Evolutionary conservation across 345 rosid species (phyloP).

Genomic region (Eucalyptus caleyi): DNA sequence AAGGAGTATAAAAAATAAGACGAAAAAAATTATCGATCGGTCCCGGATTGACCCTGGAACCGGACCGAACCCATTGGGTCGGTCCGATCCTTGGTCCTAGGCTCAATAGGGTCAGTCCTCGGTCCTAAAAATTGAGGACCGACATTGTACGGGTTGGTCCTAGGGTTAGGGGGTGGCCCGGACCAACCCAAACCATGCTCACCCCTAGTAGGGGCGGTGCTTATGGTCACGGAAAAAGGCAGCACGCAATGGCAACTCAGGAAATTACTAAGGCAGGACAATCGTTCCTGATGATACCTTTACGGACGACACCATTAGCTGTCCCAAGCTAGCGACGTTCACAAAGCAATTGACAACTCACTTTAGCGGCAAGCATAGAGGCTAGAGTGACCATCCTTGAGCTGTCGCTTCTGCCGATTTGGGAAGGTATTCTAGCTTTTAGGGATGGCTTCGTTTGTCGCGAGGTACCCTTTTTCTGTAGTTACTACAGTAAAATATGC

Average conservation of each 20-base stretch:
- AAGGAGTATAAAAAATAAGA: no score
- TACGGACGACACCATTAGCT: neutral
- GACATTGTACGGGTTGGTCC: no score
- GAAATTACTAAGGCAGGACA: neutral
- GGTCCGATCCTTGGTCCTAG: no score
- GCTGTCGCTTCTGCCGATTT: neutral
- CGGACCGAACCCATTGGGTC: no score
- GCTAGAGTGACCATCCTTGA: neutral
- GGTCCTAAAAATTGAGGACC: no score
- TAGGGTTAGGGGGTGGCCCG: no score
- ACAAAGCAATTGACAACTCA: neutral
- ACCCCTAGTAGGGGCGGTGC: neutral
- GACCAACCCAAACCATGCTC: no score
- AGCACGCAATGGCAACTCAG: accelerated
- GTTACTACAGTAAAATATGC: neutral
- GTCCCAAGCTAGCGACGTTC: neutral
- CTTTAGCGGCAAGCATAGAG: neutral
- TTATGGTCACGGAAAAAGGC: neutral
- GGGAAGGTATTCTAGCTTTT: neutral
- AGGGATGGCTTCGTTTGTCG: neutral
- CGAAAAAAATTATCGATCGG: no score
- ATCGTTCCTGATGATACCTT: neutral
- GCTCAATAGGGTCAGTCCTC: no score
- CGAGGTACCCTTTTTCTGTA: neutral
- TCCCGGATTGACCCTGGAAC: no score